phyloP scores from a whole-genome alignment of 1,284 basidiomycete genomes.

The Inonotus hispidus region DNA sequence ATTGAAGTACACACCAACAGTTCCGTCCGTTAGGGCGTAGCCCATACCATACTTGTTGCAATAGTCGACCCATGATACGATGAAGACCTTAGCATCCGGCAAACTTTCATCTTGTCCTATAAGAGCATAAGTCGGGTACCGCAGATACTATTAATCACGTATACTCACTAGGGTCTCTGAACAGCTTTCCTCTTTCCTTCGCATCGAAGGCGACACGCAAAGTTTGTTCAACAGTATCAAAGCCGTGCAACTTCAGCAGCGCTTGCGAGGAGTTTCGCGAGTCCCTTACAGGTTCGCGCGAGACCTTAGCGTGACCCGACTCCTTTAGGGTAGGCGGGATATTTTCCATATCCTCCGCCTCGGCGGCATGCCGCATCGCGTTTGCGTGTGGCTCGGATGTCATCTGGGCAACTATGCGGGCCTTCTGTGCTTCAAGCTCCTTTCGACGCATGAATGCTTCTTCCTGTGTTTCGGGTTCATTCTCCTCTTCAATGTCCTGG shows the following conservation, averaged over 20 bases:
- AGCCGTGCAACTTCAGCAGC: slow-evolving; percentile 44
- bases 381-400: slow-evolving; percentile 34
- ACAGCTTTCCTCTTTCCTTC: slow-evolving; percentile 51
- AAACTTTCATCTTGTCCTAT: slow-evolving; percentile 38
- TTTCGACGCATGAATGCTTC: slow-evolving; percentile 53
- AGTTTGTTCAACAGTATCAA: slow-evolving; percentile 63
- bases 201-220: slow-evolving; percentile 67
- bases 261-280: slow-evolving; percentile 20
- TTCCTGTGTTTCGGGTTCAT: slow-evolving; percentile 39
- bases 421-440: slow-evolving; percentile 81
- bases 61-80: slow-evolving; percentile 97
- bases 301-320: slow-evolving; percentile 27
- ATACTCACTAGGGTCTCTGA: slow-evolving; percentile 52
- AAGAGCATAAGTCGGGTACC: neutral
- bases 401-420: slow-evolving; percentile 87
- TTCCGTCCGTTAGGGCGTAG: slow-evolving; percentile 92
- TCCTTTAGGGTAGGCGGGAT: slow-evolving; percentile 29
- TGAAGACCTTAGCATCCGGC: slow-evolving; percentile 78
- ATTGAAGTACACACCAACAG: slow-evolving; percentile 94
- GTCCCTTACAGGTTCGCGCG: slow-evolving; percentile 27
- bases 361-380: slow-evolving; percentile 21
- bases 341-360: slow-evolving; percentile 41
- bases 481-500: slow-evolving; percentile 49
- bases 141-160: neutral
- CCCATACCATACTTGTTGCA: slow-evolving; percentile 99